Percentiles rank a stretch among this genome's conserved stretches.
Evolutionary conservation across 208 protist species (phyloP).

Genomic region (Trypanosoma mega): DNA sequence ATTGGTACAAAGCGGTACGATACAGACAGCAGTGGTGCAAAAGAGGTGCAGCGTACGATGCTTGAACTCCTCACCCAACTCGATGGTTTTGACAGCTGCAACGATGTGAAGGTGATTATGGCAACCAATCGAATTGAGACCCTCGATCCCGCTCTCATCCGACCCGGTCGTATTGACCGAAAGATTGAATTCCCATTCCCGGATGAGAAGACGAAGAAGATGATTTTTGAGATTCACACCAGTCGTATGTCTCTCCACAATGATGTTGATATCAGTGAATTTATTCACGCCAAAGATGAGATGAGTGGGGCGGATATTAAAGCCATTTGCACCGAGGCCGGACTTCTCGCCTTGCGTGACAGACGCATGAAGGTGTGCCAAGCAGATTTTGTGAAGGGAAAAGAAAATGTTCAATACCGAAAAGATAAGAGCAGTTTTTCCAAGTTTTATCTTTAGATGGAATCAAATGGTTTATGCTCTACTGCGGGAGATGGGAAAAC

Average conservation of each 20-base stretch:
- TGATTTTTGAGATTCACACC: conserved; percentile 99
- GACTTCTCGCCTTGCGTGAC: conserved; percentile 99
- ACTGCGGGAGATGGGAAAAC: background rate
- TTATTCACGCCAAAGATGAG: conserved; percentile 99
- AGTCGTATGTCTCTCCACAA: conserved; percentile 98
- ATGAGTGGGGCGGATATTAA: conserved; percentile 99
- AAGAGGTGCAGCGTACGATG: conserved; percentile 99
- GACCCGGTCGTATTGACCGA: conserved; percentile 99
- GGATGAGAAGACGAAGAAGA: conserved; percentile 98
- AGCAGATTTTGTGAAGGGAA: conserved; percentile 98
- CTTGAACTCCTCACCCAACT: conserved; percentile 99
- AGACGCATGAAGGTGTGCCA: conserved; percentile 99
- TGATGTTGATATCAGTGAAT: conserved; percentile 99
- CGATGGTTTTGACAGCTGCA: conserved; percentile 99
- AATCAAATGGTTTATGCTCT: background rate
- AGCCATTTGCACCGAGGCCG: conserved; percentile 99
- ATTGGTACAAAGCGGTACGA: conserved; percentile 99
- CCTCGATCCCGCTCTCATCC: conserved; percentile 99
- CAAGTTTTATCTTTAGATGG: conserved; percentile 96
- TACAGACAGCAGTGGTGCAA: conserved; percentile 96
- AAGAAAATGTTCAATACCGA: conserved; percentile 99
- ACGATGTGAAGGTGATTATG: conserved; percentile 99
- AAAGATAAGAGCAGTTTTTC: conserved; percentile 98
- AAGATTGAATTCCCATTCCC: conserved; percentile 99
- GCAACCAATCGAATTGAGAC: conserved; percentile 99